These are phyloP conservation scores for Sclerotinia subarctica DNA, from an alignment of 2,329 filamentous ascomycete genomes.

Conservation along the genomic window DNA sequence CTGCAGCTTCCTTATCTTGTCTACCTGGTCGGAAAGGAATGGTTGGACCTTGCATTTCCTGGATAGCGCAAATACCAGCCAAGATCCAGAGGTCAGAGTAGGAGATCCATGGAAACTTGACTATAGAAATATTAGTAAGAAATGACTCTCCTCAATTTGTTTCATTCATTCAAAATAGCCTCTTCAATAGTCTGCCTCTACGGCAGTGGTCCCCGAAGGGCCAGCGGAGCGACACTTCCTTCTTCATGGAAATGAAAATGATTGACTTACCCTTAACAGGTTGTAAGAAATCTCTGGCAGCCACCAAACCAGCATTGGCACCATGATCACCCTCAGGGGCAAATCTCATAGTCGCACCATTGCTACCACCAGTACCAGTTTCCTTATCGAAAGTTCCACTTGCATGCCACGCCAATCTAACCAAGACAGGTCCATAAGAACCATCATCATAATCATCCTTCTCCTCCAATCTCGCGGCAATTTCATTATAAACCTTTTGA, in stretches of 20 bases:
- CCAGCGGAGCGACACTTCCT: not conserved
- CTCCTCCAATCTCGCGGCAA: constrained; percentile 77
- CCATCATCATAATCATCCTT: constrained; percentile 96
- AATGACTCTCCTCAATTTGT: not conserved
- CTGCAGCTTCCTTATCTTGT: constrained; percentile 70
- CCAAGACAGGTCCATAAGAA: constrained; percentile 86
- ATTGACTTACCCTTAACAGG: constrained; percentile 70
- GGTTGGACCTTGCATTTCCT: constrained; percentile 89
- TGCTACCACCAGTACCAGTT: constrained; percentile 87
- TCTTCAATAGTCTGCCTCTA: not conserved
- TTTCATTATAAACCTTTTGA: constrained; percentile 89
- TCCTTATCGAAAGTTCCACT: constrained; percentile 88
- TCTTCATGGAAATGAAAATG: not conserved
- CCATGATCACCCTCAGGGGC: constrained; percentile 84
- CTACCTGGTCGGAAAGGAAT: constrained; percentile 90
- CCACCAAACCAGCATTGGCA: constrained; percentile 85
- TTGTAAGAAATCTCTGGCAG: constrained; percentile 88
- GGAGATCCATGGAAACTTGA: constrained; percentile 88
- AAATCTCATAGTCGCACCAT: constrained; percentile 97
- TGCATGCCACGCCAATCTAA: constrained; percentile 91
- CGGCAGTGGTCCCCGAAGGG: not conserved
- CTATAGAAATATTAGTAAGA: constrained; percentile 40
- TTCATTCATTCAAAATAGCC: not conserved
- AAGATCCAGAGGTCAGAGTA: constrained; percentile 98
- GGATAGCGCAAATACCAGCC: constrained; percentile 76